Conservation (phyloP, 2,329 filamentous ascomycete species). For the Trichoderma sp. region DNA sequence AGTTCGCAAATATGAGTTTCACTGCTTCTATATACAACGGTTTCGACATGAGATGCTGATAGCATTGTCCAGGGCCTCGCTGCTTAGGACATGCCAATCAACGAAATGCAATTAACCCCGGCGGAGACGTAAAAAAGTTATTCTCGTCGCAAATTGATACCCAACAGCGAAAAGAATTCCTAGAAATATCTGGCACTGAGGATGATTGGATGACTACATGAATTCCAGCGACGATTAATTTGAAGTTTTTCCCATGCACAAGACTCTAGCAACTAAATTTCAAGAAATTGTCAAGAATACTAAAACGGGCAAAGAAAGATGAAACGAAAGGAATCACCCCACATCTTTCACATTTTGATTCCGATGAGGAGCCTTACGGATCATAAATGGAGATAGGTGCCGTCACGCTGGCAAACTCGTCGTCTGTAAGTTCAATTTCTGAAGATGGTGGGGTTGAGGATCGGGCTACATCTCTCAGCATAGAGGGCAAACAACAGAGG, state of each 20-base stretch:
- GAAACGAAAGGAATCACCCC: not conserved
- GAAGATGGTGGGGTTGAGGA: not conserved
- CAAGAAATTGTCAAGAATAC: too few species aligned
- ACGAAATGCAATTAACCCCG: not conserved
- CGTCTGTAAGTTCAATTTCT: not conserved
- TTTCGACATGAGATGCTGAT: not conserved
- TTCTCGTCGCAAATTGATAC: too few species aligned
- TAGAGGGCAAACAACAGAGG: not conserved
- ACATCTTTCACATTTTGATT: not conserved
- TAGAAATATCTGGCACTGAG: too few species aligned
- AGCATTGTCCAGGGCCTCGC: not conserved
- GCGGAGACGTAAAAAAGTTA: too few species aligned
- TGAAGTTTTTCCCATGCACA: too few species aligned
- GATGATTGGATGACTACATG: too few species aligned
- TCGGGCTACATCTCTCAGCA: not conserved
- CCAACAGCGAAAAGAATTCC: too few species aligned
- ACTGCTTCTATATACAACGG: not conserved
- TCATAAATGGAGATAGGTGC: not conserved
- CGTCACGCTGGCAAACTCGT: not conserved
- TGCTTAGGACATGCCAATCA: not conserved
- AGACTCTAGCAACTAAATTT: too few species aligned
- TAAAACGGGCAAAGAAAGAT: not conserved
- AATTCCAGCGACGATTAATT: too few species aligned
- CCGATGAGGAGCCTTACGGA: not conserved
- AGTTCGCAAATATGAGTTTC: not conserved